Percentiles rank a stretch among this genome's conserved stretches.
These are phyloP conservation scores for Helotiales sp. DNA, from an alignment of 2,329 filamentous ascomycete genomes.

Conservation along the genomic window DNA sequence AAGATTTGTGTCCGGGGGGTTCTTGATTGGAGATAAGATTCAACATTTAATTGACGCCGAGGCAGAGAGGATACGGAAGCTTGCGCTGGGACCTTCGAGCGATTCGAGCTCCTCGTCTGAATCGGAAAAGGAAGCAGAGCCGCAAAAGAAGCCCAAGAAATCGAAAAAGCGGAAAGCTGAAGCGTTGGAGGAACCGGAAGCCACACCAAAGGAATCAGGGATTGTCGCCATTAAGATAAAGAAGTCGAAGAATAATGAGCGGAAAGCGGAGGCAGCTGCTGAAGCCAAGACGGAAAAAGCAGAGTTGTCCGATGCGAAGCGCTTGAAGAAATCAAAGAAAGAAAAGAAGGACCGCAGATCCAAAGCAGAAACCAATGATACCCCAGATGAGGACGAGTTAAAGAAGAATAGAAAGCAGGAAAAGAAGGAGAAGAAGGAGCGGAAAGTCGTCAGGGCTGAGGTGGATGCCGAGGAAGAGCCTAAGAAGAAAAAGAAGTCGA, in stretches of 20 bases:
- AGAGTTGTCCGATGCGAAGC: constrained; percentile 25
- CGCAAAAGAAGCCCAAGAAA: constrained; percentile 30
- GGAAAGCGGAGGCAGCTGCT: constrained; percentile 8
- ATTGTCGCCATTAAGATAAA: constrained; percentile 27
- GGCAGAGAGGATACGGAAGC: constrained; percentile 33
- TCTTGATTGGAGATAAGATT: constrained; percentile 60
- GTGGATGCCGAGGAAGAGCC: constrained; percentile 34
- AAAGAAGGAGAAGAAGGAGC: constrained; percentile 42
- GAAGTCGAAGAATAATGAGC: constrained; percentile 35
- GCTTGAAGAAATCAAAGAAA: constrained; percentile 35
- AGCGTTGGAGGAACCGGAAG: constrained; percentile 13
- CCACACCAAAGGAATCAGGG: no score
- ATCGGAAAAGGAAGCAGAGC: constrained; percentile 18
- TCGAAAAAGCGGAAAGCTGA: constrained; percentile 38
- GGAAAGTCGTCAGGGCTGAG: constrained; percentile 37
- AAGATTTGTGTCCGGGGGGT: constrained; percentile 84
- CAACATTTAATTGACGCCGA: constrained; percentile 44
- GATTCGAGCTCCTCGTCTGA: constrained; percentile 16
- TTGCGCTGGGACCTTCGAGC: constrained; percentile 23
- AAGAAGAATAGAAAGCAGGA: constrained; percentile 35
- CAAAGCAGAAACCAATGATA: constrained; percentile 22
- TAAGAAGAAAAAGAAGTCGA: constrained; percentile 38
- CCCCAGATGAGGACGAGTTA: constrained; percentile 33
- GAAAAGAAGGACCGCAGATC: constrained; percentile 27
- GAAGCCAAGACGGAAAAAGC: constrained; percentile 3